Conservation (phyloP, 148 eudicot genomes). For the Hydrangea macrophylla region DNA sequence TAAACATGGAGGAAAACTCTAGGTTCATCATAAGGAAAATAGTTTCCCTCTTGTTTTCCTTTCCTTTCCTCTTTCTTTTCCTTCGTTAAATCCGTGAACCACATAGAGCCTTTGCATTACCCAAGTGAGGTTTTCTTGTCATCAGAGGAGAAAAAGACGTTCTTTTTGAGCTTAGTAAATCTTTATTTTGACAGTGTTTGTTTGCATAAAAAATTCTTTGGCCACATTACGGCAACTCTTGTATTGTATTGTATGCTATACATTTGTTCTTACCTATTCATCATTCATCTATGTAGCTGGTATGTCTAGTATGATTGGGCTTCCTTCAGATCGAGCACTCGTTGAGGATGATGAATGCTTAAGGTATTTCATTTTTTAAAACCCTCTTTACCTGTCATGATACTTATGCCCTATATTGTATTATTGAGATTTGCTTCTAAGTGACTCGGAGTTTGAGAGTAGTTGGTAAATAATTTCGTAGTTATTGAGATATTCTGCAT, state of each 20-base stretch:
- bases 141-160: neutral
- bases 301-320: conserved; percentile 89
- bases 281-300: conserved; percentile 41
- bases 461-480: neutral
- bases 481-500: neutral
- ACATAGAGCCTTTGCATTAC: no score
- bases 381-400: neutral
- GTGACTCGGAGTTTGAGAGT: no score
- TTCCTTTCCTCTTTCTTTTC: no score
- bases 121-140: neutral
- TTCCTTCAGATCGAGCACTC: conserved; percentile 90
- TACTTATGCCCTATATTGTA: neutral
- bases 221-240: neutral
- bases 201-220: neutral
- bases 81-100: no score
- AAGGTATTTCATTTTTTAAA: conserved; percentile 41
- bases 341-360: conserved; percentile 85
- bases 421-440: no score
- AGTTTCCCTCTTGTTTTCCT: no score
- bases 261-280: neutral
- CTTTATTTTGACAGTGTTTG: neutral
- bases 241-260: neutral
- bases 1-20: no score
- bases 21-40: no score
- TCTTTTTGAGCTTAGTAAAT: neutral